These are phyloP conservation scores for Wallacemonas sp. DNA, from an alignment of 208 protist species.

Conservation along the genomic window DNA sequence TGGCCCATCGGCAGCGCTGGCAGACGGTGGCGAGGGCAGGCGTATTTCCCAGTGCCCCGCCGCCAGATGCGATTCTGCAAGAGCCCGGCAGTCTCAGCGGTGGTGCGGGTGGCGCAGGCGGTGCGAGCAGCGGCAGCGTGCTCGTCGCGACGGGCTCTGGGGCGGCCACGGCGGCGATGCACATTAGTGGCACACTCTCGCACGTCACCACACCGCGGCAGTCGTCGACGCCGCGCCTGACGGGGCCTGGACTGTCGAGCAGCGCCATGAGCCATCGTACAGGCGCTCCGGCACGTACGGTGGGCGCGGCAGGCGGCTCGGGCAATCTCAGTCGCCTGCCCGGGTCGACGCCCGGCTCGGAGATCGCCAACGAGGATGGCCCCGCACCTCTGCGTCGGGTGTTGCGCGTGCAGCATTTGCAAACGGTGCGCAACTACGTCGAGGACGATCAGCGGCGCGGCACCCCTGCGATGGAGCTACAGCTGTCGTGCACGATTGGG, in stretches of 20 bases:
- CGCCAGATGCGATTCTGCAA: slow-evolving; percentile 11
- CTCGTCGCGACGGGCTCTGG: background rate
- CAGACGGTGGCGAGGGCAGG: background rate
- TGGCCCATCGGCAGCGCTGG: background rate
- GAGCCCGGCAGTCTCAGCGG: background rate
- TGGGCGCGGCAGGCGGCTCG: background rate
- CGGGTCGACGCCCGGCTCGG: background rate
- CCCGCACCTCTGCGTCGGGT: slow-evolving; percentile 15
- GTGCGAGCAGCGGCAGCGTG: slow-evolving; percentile 8
- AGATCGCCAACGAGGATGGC: background rate
- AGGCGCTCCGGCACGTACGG: background rate
- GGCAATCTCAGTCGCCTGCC: background rate
- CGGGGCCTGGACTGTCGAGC: background rate
- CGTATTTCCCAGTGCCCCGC: background rate
- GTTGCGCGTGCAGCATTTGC: slow-evolving; percentile 56
- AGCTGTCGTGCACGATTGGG: slow-evolving; percentile 49
- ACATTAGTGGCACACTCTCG: background rate
- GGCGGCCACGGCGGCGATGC: background rate
- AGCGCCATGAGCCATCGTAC: background rate
- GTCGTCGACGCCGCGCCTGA: background rate
- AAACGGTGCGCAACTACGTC: slow-evolving; percentile 67
- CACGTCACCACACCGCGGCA: slow-evolving; percentile 3
- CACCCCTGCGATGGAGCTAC: slow-evolving; percentile 58
- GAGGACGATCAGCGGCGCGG: slow-evolving; percentile 23
- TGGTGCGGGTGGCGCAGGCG: background rate